Percentiles rank a stretch among this genome's conserved stretches.
Evolutionary conservation across 1,139 yeast species (phyloP).

Genomic region (Martiniozyma asiatica): DNA sequence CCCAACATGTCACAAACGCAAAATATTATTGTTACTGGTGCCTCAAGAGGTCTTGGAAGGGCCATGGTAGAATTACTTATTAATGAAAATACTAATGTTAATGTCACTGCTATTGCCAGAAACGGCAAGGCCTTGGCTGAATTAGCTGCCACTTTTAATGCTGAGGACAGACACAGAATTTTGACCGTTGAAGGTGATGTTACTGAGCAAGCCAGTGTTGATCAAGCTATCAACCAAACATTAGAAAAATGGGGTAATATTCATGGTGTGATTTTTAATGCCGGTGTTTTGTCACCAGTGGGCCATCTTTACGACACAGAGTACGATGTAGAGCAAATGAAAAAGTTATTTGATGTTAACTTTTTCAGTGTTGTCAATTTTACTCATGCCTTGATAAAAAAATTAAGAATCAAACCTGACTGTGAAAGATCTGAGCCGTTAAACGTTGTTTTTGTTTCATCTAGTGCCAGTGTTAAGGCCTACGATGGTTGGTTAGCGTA

Average conservation of each 20-base stretch:
- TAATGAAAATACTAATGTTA: constrained; percentile 25
- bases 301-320: constrained; percentile 35
- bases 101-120: constrained; percentile 66
- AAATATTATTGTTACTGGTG: constrained; percentile 51
- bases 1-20: background rate
- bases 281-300: constrained; percentile 82
- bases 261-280: constrained; percentile 70
- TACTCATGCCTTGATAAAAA: constrained; percentile 46
- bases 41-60: constrained; percentile 70
- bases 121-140: constrained; percentile 34
- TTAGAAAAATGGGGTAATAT: constrained; percentile 44
- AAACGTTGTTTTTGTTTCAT: constrained; percentile 60
- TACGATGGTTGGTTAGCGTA: constrained; percentile 82
- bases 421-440: constrained; percentile 24
- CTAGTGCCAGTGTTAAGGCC: constrained; percentile 64
- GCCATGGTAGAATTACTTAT: constrained; percentile 48
- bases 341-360: constrained; percentile 57
- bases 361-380: constrained; percentile 64
- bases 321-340: constrained; percentile 43
- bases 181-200: constrained; percentile 60
- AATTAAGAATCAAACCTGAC: constrained; percentile 26
- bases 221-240: constrained; percentile 37
- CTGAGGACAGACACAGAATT: constrained; percentile 34
- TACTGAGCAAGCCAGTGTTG: constrained; percentile 28
- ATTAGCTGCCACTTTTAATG: constrained; percentile 27